These are phyloP conservation scores for Saturnispora serradocipensis DNA, from an alignment of 805 yeast species.

Conservation along the genomic window DNA sequence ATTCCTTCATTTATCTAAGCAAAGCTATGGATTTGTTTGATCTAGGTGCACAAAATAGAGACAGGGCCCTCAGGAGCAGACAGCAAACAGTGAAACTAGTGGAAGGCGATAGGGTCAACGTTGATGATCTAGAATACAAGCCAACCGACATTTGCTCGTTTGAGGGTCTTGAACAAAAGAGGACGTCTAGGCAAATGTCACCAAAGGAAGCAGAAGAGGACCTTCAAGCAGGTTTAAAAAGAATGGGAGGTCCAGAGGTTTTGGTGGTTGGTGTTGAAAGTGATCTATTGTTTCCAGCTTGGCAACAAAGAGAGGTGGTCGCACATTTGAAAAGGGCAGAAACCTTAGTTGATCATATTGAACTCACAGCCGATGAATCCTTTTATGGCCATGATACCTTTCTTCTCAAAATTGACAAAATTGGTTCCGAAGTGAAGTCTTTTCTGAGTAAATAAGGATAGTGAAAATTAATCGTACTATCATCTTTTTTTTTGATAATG, in stretches of 20 bases:
- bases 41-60: constrained; percentile 44
- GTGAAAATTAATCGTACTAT: not conserved
- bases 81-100: constrained; percentile 27
- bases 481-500: not conserved
- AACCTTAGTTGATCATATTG: constrained; percentile 49
- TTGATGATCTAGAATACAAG: constrained; percentile 22
- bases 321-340: constrained; percentile 40
- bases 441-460: constrained; percentile 30
- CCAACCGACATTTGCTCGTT: constrained; percentile 30
- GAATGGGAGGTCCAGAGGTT: constrained; percentile 54
- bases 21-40: constrained; percentile 96
- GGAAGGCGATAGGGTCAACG: constrained; percentile 20
- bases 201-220: constrained; percentile 53
- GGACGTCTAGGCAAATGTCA: constrained; percentile 33
- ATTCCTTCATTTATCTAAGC: constrained; percentile 76
- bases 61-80: constrained; percentile 35
- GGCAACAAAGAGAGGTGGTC: constrained; percentile 86
- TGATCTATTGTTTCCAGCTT: constrained; percentile 83
- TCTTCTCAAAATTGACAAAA: constrained; percentile 64
- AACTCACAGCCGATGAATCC: constrained; percentile 67
- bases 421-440: constrained; percentile 64
- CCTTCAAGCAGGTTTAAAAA: constrained; percentile 53
- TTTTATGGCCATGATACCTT: constrained; percentile 91
- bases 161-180: constrained; percentile 47
- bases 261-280: constrained; percentile 88